Evolutionary conservation across 768 basidiomycete genomes (phyloP), one percentile per base, ranked within the genome.

Genomic region (Termitomyces sp.): DNA sequence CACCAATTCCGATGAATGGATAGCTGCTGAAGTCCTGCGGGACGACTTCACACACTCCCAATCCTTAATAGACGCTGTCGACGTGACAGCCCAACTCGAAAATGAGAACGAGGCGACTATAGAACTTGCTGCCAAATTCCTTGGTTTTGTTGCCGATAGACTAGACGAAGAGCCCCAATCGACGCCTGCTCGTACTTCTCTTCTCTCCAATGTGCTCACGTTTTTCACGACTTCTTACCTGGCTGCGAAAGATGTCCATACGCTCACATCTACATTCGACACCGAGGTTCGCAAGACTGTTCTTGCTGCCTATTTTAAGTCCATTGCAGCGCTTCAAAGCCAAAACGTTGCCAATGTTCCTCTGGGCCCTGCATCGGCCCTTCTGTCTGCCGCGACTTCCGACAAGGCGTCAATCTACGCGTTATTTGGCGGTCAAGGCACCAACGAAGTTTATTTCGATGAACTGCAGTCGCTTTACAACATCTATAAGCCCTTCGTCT

Each of bases 381-480:
- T 95, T 26, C 74, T 95, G 58, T 72, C 77, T 12, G 86, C 88
- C 41, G 84, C 84, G 36, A 67, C 74, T 49, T 70, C 79, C n/a
- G 82, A 83, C 49, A 81, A 87, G 47, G 88, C 84, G 56, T 89
- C 82, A 50, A 76, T 98, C 66, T 98, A 90, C 74, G 96, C 93
- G 54, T 78, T 99, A 43, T 99, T 99, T 70, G 96, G 96, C 54
- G 97, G 97, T 14, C 97, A 99, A 74, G 97, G 97, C 59, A 93
- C 90, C 60, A 98, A 98, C 74, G 97, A 98, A 70, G 91, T 96
- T 60, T 99, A 98, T 77, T 94, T 98, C 71, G 92, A 96, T 71
- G 97, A 98, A 72, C 82, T 99, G 20, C 91, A 96, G 76, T 77
- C 80, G 52, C 86, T 98, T 54, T 95, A 91, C 74, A 89, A 97